phyloP scores from a whole-genome alignment of 108 stramenopile species.

The Nitzschia sp. region DNA sequence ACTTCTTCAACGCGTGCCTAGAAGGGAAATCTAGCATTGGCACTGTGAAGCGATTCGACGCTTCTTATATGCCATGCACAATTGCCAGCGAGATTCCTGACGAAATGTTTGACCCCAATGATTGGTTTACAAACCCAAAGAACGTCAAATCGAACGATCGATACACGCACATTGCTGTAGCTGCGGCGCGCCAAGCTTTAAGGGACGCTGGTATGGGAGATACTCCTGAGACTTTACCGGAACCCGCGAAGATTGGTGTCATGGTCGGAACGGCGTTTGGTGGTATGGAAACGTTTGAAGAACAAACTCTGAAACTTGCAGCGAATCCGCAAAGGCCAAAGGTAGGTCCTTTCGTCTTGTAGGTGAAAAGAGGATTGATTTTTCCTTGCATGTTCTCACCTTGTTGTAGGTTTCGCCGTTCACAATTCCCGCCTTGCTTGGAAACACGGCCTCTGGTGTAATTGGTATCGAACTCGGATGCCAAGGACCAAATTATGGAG shows the following conservation, averaged over 20 bases:
- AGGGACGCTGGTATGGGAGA: constrained; percentile 85
- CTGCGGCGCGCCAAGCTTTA: constrained; percentile 85
- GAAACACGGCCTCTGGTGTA: constrained; percentile 94
- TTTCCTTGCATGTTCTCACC: neutral
- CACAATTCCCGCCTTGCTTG: constrained; percentile 92
- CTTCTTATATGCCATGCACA: constrained; percentile 81
- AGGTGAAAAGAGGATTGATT: neutral
- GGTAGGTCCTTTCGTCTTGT: constrained; percentile 41
- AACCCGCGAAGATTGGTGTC: constrained; percentile 84
- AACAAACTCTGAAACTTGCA: constrained; percentile 86
- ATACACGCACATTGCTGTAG: constrained; percentile 96
- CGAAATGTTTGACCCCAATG: constrained; percentile 85
- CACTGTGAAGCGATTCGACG: constrained; percentile 80
- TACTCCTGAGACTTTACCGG: constrained; percentile 74
- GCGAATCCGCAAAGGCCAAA: constrained; percentile 82
- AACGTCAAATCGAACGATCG: constrained; percentile 91
- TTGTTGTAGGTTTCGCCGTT: constrained; percentile 83
- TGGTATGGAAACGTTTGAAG: constrained; percentile 93
- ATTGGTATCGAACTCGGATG: constrained; percentile 90
- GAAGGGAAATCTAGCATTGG: constrained; percentile 78
- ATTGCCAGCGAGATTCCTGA: constrained; percentile 89
- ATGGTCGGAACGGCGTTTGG: constrained; percentile 97
- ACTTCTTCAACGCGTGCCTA: constrained; percentile 77
- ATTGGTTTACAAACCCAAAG: constrained; percentile 86
- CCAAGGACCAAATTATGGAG: constrained; percentile 94